Conservation (phyloP, 2,329 filamentous ascomycete species). For the Ascochyta koolunga region DNA sequence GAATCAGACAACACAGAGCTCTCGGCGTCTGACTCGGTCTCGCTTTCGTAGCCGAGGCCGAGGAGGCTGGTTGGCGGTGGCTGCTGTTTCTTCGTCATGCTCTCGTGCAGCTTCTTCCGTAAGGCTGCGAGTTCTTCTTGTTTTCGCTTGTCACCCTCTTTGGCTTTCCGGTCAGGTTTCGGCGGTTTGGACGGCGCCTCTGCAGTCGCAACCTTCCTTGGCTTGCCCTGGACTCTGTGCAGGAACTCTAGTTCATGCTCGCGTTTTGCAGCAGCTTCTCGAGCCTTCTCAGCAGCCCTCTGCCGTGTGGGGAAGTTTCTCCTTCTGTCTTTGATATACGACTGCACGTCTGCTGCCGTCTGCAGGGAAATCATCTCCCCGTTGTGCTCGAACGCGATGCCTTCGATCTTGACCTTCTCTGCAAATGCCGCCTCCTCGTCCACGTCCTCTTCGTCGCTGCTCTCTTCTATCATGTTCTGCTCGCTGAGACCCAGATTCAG, state of each 20-base stretch:
- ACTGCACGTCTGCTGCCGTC: conserved; percentile 70
- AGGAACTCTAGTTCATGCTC: conserved; percentile 50
- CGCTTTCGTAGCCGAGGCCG: conserved; percentile 41
- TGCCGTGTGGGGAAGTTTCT: conserved; percentile 80
- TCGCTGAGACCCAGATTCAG: conserved; percentile 73
- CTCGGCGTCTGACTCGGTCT: conserved; percentile 30
- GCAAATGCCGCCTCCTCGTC: conserved; percentile 68
- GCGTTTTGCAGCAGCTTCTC: conserved; percentile 43
- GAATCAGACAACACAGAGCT: conserved; percentile 37
- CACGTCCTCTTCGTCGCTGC: conserved; percentile 69
- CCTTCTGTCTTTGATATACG: conserved; percentile 81
- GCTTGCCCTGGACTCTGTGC: conserved; percentile 31
- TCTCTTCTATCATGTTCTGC: conserved; percentile 56
- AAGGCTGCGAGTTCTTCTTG: conserved; percentile 41
- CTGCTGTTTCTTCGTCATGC: conserved; percentile 31
- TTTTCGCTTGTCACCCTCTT: conserved; percentile 5
- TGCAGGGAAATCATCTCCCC: conserved; percentile 61
- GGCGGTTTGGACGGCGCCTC: not conserved
- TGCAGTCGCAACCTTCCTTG: conserved; percentile 22
- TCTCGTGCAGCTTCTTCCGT: conserved; percentile 43
- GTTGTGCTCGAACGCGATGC: conserved; percentile 64
- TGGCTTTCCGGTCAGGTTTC: not conserved
- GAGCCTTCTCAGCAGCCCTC: conserved; percentile 68
- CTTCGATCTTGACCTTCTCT: conserved; percentile 53
- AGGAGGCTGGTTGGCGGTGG: conserved; percentile 27